Conservation (phyloP, 129 eudicot species). For the Deinandra increscens region DNA sequence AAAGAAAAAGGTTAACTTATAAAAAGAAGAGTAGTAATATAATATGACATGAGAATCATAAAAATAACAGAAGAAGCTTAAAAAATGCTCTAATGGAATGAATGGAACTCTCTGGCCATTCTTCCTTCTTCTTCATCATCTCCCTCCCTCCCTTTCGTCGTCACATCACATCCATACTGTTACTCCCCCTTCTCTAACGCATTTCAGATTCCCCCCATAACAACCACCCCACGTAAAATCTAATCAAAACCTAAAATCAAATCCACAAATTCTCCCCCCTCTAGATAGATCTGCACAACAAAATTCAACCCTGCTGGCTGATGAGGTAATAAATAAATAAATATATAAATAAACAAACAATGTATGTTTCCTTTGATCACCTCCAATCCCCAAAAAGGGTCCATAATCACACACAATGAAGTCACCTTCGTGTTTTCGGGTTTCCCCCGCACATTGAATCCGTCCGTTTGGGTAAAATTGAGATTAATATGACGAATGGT, state of each 20-base stretch:
- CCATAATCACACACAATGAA: too few relatives aligned
- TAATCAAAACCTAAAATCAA: conserved; percentile 14
- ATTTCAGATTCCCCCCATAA: neutral
- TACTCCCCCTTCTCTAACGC: conserved; percentile 11
- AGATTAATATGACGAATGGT: conserved; percentile 22
- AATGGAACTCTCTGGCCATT: conserved; percentile 1
- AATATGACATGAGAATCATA: neutral
- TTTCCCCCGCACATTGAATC: conserved; percentile 1
- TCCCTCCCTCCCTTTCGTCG: neutral
- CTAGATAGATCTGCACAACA: conserved; percentile 24
- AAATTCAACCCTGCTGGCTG: neutral
- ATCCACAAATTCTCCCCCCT: conserved; percentile 6
- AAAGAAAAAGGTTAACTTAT: neutral
- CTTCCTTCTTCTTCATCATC: too few relatives aligned
- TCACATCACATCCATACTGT: neutral
- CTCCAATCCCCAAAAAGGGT: neutral
- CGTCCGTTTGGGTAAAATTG: neutral
- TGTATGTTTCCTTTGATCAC: neutral
- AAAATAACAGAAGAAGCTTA: conserved; percentile 11
- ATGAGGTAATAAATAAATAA: conserved; percentile 9
- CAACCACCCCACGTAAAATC: neutral
- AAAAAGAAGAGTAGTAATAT: too few relatives aligned
- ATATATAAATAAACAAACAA: too few relatives aligned
- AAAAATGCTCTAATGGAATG: neutral
- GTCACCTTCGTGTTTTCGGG: conserved; percentile 2